Evolutionary conservation across 2,329 filamentous ascomycete species (phyloP), one percentile per base, ranked within the genome.

Genomic region (Neopestalotiopsis rosae): DNA sequence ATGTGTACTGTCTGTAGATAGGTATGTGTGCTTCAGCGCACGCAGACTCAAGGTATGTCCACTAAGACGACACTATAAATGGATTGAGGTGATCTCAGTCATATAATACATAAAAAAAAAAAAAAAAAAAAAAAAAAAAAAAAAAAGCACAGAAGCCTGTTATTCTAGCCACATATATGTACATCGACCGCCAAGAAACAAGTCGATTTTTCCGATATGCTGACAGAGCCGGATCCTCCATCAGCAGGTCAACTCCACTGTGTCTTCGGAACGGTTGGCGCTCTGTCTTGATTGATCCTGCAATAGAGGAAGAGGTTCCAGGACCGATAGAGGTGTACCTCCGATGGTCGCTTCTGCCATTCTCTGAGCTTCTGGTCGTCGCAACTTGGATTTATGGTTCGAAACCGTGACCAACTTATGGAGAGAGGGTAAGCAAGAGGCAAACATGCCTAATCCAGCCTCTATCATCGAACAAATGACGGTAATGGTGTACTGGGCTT

Each of bases 291-390:
- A 32, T 1, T 32, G 9, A 10, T 32, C 24, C 30, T 59, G 30
- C 9, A 7, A 12, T 30, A 9, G 6, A 1, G 14, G 12, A 0
- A 30, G 12, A 59, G 56, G 13, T 17, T 28, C 56, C 12, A 59
- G 14, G 5, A 1, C 40, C 13, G 61, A 40, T 12, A 65, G n/a
- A 12, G 67, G 67, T 10, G 67, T 68, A 1, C 67, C 67, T 24
- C 67, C 67, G 5, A 68, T 66, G 3, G 67, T 68, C 28, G 65
- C 67, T n/a, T 45, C 45, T 12, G 67, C 67, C 7, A 52, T 62
- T 12, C 32, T 52, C 28, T 38, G 14, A 17, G 20, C 62, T 17
- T n/a, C 12, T 12, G 17, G 38, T 9, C 42, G 38, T 24, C n/a
- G 6, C 2, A 3, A 13, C 9, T 14, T 12, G 13, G 34, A 32